These are phyloP conservation scores for Thraustochytrium sp. DNA, from an alignment of 352 stramenopile genomes.

Conservation along the genomic window DNA sequence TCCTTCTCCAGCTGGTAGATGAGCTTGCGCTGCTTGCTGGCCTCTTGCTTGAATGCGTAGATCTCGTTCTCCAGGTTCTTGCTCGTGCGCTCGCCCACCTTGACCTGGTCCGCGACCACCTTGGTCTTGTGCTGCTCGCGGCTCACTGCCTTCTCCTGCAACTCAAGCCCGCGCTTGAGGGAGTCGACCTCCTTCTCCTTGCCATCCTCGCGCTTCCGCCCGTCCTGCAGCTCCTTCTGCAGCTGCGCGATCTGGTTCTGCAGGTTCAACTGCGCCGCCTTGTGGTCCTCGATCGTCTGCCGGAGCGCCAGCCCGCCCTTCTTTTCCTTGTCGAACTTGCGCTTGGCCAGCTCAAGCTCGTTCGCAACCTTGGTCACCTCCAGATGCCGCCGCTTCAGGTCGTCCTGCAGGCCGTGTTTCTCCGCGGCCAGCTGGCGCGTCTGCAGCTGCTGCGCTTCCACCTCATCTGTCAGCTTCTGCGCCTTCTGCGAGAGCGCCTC, in stretches of 20 bases:
- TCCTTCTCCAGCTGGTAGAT: constrained; percentile 65
- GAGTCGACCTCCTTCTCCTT: constrained; percentile 56
- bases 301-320: constrained; percentile 50
- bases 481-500: constrained; percentile 33
- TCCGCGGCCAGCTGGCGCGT: background rate
- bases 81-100: constrained; percentile 51
- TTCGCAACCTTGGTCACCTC: background rate
- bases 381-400: constrained; percentile 12
- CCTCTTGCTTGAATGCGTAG: constrained; percentile 64
- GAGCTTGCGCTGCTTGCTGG: constrained; percentile 77
- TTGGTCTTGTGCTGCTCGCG: constrained; percentile 60
- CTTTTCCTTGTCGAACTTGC: constrained; percentile 45
- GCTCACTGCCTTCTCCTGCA: constrained; percentile 55
- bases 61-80: constrained; percentile 54
- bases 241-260: constrained; percentile 67
- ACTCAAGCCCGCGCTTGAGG: constrained; percentile 54
- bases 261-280: constrained; percentile 52
- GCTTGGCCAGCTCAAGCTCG: constrained; percentile 36
- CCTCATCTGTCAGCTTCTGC: constrained; percentile 33
- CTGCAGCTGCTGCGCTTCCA: constrained; percentile 39
- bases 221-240: constrained; percentile 70
- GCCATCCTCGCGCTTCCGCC: constrained; percentile 52
- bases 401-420: constrained; percentile 4
- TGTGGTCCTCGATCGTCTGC: constrained; percentile 51
- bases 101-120: constrained; percentile 60